Evolutionary conservation across 1,284 basidiomycete species (phyloP), one percentile per base, ranked within the genome.

Genomic region (Cryptococcus sp.): DNA sequence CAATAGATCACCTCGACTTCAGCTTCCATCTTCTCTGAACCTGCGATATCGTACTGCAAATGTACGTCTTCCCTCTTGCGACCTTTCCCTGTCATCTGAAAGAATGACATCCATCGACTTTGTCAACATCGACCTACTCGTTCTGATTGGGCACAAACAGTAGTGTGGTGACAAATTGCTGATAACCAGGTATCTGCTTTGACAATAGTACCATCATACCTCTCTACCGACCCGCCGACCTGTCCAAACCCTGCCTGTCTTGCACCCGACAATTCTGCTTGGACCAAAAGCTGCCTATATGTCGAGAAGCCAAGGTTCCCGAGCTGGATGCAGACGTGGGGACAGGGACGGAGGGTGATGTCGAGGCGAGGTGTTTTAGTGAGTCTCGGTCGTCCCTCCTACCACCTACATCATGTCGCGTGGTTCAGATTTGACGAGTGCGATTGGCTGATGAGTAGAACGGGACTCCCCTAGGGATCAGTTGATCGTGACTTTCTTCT

Each of bases 181-280:
- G 25, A 18, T 28, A 21, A 10, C 16, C 47, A 93, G 89, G 91
- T 74, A 87, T 91, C 69, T 97, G 91, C 74, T 95, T 94, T 68
- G 77, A 83, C 18, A 92, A 92, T 67, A 91, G 87, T 64, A 83
- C 86, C 19, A 94, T 93, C 64, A 76, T 94, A 50, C 86, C 82
- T 37, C 78, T 95, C 54, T 82, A 84, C 59, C 79, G 81, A 28
- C 87, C 90, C 7, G 83, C 87, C 61, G 85, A 87, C 60, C 86
- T 87, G 2, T 80, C 80, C 24, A 88, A 93, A 69, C 91, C 91
- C 6, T 97, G 92, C 72, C 76, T 91, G 21, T 85, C 86, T 5
- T 97, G 92, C 69, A 95, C 90, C 10, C 88, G 90, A 62, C 86
- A 92, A 68, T 97, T 91, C 84, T 97, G 92, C 74, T 76, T 93